These are phyloP conservation scores for Peronospora destructor DNA, from an alignment of 352 stramenopile genomes.

Conservation along the genomic window DNA sequence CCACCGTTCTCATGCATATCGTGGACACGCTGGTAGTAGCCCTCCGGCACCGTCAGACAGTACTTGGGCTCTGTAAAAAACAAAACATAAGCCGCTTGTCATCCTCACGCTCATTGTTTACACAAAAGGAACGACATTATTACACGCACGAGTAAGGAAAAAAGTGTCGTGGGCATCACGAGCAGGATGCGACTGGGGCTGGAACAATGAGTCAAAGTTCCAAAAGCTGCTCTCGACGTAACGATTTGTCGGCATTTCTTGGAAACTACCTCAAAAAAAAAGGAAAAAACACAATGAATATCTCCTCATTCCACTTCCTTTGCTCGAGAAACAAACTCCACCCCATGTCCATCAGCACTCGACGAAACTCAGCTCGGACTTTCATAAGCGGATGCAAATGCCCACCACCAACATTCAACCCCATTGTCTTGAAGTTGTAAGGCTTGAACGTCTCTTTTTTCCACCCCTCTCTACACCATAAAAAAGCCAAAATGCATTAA, in stretches of 20 bases:
- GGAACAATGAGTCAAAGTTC: constrained; percentile 99
- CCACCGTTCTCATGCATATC: constrained; percentile 97
- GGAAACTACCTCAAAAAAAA: constrained; percentile 63
- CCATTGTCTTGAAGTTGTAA: constrained; percentile 98
- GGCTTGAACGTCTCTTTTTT: constrained; percentile 95
- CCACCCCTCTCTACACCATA: constrained; percentile 77
- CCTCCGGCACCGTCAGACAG: constrained; percentile 89
- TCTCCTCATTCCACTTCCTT: background rate
- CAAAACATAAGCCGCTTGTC: background rate
- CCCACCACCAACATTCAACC: constrained; percentile 90
- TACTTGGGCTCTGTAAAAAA: constrained; percentile 57
- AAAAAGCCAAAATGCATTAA: constrained; percentile 2
- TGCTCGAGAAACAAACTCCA: constrained; percentile 11
- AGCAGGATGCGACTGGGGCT: constrained; percentile 98
- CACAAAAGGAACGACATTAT: background rate
- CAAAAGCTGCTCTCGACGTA: constrained; percentile 99
- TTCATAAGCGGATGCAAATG: constrained; percentile 98
- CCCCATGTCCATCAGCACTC: constrained; percentile 99
- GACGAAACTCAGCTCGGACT: constrained; percentile 95
- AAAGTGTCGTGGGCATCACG: constrained; percentile 99
- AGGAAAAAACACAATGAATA: background rate
- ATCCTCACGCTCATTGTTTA: background rate
- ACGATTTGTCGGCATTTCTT: constrained; percentile 99
- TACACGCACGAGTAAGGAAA: constrained; percentile 92
- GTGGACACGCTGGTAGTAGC: constrained; percentile 99